Base-by-base conservation (phyloP, 371 early-diverging fungal genomes). In the Phascolomyces articulosus region DNA sequence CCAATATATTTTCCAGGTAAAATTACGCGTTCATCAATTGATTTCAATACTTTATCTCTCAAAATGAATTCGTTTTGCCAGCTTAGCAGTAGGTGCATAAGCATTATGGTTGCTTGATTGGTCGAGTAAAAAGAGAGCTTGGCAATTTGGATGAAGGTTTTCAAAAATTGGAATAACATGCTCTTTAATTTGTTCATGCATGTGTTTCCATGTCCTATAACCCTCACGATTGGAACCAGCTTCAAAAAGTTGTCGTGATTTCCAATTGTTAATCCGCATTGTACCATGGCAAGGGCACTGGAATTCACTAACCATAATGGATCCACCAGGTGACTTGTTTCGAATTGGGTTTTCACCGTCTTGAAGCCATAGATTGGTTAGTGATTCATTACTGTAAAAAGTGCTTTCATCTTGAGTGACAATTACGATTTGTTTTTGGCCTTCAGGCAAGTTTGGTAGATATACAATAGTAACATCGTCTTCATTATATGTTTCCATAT, bases 341-440 rank as follows among this genome's bases (percentile, higher is more conserved):
- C 4, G 6, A 49, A 64, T 23, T 10, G 16, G 11, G 4, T 28
- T 44, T 47, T 60, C 48, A 0, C 40, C 60, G 9, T 54, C 34
- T 1, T 10, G 23, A 21, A 66, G 20, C 66, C 66, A 66, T 0
- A 55, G 9, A 0, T 55, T 26, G 9, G 26, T n/a, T 38, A 28
- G 54, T 1, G 55, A 55, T 10, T 66, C 66, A 4, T 60, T 66
- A 6, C 55, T 16, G 23, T 66, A 66, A 24, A 66, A 66, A 9
- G 60, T 66, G 27, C 34, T 26, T 26, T 61, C 61, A 34, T 66
- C 61, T 29, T 66, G 49, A 24, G 64, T 63, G 20, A 21, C 31
- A 3, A 31, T 31, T 3, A 31, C 31, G 9, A 31, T 31, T 9
- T 31, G 3, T 9, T 31, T 31, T 31, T 31, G 31, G 6, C 31